Evolutionary conservation across 768 basidiomycete species (phyloP).

Genomic region (Trametes coccinea): DNA sequence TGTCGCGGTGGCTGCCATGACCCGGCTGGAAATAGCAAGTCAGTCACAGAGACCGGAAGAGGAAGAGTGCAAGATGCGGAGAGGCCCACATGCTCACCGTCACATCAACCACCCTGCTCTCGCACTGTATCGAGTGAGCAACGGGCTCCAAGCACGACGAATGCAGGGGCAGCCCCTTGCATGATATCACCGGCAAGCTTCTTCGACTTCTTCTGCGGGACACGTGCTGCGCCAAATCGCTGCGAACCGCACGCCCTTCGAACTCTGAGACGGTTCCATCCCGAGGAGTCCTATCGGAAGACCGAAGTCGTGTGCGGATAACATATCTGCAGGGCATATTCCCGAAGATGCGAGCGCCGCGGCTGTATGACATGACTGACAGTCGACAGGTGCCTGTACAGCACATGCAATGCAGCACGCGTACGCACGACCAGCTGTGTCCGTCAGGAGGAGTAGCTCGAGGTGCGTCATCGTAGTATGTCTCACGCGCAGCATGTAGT

Average conservation of each 20-base stretch:
- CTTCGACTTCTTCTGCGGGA: constrained; percentile 1
- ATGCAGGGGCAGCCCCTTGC: not conserved
- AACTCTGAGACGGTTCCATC: not conserved
- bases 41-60: not conserved
- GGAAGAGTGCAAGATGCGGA: constrained; percentile 5
- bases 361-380: not conserved
- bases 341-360: not conserved
- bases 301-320: not conserved
- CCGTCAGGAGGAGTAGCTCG: not conserved
- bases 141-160: not conserved
- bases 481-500: constrained; percentile 8
- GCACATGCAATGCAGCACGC: not conserved
- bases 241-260: not conserved
- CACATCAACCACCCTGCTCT: constrained; percentile 1
- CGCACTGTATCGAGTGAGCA: not conserved
- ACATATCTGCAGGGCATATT: not conserved
- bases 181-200: constrained; percentile 5
- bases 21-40: constrained; percentile 12
- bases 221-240: constrained; percentile 2
- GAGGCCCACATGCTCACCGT: constrained; percentile 10
- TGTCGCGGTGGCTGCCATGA: not conserved
- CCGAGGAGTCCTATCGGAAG: not conserved
- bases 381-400: not conserved
- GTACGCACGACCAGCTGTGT: not conserved
- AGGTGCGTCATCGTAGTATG: not conserved